Conservation (phyloP, 164 flowering plant genomes). For the Aristolochia contorta region DNA sequence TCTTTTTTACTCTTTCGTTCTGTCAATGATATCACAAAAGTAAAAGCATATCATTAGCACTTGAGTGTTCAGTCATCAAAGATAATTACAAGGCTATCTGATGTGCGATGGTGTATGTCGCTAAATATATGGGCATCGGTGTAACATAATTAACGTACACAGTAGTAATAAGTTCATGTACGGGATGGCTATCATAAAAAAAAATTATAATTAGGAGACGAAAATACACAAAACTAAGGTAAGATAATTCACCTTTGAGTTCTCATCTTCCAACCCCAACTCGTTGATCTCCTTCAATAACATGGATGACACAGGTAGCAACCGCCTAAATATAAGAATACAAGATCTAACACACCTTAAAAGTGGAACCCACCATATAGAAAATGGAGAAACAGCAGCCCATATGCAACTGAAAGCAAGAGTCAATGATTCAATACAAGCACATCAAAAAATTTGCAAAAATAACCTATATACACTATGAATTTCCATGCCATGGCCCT, state of each 20-base stretch:
- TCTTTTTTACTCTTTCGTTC: constrained; percentile 40
- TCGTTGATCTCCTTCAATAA: constrained; percentile 36
- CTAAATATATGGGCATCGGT: too few relatives aligned
- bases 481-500: neutral
- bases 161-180: too few relatives aligned
- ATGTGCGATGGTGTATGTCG: too few relatives aligned
- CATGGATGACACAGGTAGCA: constrained; percentile 54
- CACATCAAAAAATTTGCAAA: neutral
- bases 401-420: neutral
- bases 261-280: constrained; percentile 41
- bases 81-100: too few relatives aligned
- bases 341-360: neutral
- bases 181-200: too few relatives aligned
- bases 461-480: neutral
- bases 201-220: too few relatives aligned
- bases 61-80: too few relatives aligned
- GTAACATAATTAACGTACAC: too few relatives aligned
- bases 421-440: neutral
- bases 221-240: neutral
- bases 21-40: constrained; percentile 12
- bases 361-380: neutral
- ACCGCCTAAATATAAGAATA: constrained; percentile 38
- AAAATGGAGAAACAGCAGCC: neutral
- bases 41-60: neutral
- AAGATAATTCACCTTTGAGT: constrained; percentile 38